Evolutionary conservation across 306 rosid genomes (phyloP).

Genomic region (Ormosia emarginata): DNA sequence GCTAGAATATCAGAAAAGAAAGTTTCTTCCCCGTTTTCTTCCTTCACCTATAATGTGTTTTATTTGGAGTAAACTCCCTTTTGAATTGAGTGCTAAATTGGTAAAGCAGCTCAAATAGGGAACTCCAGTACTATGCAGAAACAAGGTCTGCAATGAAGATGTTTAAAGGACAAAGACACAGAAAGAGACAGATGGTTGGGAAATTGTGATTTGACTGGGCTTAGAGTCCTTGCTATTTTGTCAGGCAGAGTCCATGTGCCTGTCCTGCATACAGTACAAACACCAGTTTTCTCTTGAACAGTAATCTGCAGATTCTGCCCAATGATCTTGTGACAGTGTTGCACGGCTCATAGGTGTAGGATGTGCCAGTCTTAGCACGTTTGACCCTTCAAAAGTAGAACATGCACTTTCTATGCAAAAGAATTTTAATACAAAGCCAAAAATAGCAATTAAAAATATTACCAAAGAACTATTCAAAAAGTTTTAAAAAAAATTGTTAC

Average conservation of each 20-base stretch:
- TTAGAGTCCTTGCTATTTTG: background rate
- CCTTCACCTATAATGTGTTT: background rate
- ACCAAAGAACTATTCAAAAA: background rate
- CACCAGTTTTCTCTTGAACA: background rate
- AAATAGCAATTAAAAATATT: background rate
- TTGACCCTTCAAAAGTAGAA: constrained; percentile 15
- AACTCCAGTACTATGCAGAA: background rate
- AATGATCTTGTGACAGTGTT: constrained; percentile 24
- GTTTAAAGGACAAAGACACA: background rate
- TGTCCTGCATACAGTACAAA: background rate
- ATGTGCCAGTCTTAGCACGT: background rate
- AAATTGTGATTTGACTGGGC: constrained; percentile 30
- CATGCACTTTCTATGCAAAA: background rate
- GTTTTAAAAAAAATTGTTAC: background rate
- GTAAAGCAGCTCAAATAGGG: background rate
- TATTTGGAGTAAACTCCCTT: background rate
- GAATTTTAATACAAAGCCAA: background rate
- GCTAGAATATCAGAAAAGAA: background rate
- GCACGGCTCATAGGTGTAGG: background rate
- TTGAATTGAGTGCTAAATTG: background rate
- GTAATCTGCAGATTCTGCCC: background rate
- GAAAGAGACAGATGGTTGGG: background rate
- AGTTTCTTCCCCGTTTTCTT: background rate
- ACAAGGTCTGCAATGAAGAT: background rate
- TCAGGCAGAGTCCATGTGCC: background rate